phyloP scores from a whole-genome alignment of 1,284 basidiomycete genomes.

The Neolentinus lepideus region DNA sequence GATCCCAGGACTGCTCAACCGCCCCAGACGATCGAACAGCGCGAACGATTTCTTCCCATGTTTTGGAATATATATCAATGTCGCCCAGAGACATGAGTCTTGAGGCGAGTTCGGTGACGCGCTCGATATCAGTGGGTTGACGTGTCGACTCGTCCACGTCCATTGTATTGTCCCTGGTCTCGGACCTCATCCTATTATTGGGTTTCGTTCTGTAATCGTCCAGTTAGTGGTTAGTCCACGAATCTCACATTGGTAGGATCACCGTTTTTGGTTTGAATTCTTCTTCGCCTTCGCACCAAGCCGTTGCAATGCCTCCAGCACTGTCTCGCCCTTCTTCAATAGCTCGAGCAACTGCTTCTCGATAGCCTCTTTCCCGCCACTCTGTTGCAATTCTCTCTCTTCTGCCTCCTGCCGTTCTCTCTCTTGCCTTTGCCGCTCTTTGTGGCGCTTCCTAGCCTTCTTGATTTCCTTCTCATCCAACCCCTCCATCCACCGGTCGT shows the following conservation, averaged over 20 bases:
- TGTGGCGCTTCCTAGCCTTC: constrained; percentile 67
- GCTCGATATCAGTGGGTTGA: constrained; percentile 55
- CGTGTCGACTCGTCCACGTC: constrained; percentile 35
- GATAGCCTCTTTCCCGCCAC: constrained; percentile 61
- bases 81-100: constrained; percentile 79
- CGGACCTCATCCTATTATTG: constrained; percentile 28
- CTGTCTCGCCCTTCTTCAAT: constrained; percentile 86
- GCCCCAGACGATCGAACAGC: constrained; percentile 62
- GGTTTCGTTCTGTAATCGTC: constrained; percentile 16
- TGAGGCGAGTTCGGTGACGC: constrained; percentile 77
- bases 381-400: constrained; percentile 56
- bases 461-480: constrained; percentile 84
- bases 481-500: constrained; percentile 94
- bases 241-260: constrained; percentile 1
- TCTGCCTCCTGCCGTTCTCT: constrained; percentile 68
- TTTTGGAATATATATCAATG: constrained; percentile 75
- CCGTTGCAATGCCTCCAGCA: constrained; percentile 85
- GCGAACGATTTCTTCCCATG: constrained; percentile 78
- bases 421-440: constrained; percentile 62
- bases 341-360: constrained; percentile 64
- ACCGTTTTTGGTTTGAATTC: constrained; percentile 36
- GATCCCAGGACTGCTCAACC: constrained; percentile 64
- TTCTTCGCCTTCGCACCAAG: constrained; percentile 73
- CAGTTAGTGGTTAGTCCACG: background rate
- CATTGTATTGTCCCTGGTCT: constrained; percentile 30